Base-by-base conservation (phyloP, 106 monocot species). In the Iris macrosiphon region DNA sequence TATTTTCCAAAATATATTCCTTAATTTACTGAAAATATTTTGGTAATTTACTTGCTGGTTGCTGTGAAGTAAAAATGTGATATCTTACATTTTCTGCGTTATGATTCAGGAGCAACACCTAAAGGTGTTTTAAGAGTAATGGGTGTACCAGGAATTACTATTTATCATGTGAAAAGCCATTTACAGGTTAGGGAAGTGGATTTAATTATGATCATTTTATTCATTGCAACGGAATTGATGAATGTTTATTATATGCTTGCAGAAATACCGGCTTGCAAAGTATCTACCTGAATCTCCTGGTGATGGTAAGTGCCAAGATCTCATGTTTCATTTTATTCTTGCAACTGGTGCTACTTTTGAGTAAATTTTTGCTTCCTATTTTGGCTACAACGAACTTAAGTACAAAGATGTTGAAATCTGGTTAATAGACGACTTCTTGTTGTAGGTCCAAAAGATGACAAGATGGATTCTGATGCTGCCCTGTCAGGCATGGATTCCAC, bases 111-210 rank as follows among this genome's bases (percentile, higher is more conserved):
- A 68, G 89, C 89, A 35, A 89, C 89, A 49, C 89, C 89, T 15
- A 89, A 89, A 77, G 84, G 89, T 37, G 89, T 84, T 59, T 51
- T 89, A 11, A 80, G 72, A 60, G 70, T 89, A 49, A 89, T 89
- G 84, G 84, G 74, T 65, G 83, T 89, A 14, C 73, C 89, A 20
- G 84, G 89, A 20, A 76, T 89, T 18, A 84, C 83, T 53, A 89
- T 89, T 25, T 89, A 89, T 74, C 89, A 89, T 45, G 89, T 89
- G 39, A 89, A 89, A 59, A 89, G 89, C 60, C 89, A 89, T 75
- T 74, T 89, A 71, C 89, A 89, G 79, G 89, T 86, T 40, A 8
- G 3, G 30, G 2, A 4, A 40, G 2, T 20, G 4, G 1, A 20
- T 31, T 13, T 46, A 26, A 6, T 14, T 31, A 22, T 7, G 1